A percentile compares a stretch with the other conserved stretches of the same genome.
Conservation (phyloP, 768 basidiomycete species). For the Leucocoprinus birnbaumii region DNA sequence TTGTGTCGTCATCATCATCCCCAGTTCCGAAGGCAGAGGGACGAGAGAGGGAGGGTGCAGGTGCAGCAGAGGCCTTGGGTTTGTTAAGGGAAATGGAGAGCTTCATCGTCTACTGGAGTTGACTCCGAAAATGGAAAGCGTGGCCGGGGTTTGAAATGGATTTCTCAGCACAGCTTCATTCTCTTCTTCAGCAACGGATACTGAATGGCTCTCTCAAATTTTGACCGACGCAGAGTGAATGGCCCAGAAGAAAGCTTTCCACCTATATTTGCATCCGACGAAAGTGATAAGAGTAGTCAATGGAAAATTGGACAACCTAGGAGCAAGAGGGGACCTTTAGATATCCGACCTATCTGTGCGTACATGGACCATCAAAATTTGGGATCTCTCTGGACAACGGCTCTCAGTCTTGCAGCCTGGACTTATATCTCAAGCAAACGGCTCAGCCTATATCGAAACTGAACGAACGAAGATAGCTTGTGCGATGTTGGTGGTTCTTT, state of each 20-base stretch:
- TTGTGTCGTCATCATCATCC: constrained; percentile 62
- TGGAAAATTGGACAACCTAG: constrained; percentile 39
- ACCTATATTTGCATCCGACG: constrained; percentile 53
- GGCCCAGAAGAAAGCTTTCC: constrained; percentile 84
- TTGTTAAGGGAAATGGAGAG: constrained; percentile 84
- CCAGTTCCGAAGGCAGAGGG: constrained; percentile 64
- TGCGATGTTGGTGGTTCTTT: constrained; percentile 72
- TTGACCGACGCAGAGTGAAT: constrained; percentile 87
- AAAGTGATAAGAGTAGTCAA: constrained; percentile 18
- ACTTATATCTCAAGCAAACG: constrained; percentile 90
- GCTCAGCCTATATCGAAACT: constrained; percentile 95
- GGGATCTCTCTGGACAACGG: constrained; percentile 10
- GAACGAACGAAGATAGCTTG: constrained; percentile 92
- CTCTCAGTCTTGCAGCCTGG: constrained; percentile 82
- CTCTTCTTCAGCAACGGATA: background rate
- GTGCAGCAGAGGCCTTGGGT: constrained; percentile 46
- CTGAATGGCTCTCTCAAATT: constrained; percentile 49
- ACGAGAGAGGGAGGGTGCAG: constrained; percentile 43
- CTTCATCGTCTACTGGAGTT: constrained; percentile 52
- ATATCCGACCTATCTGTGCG: constrained; percentile 87
- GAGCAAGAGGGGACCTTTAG: constrained; percentile 48
- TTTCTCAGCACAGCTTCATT: background rate
- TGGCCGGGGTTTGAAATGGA: constrained; percentile 32
- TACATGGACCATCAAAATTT: constrained; percentile 8
- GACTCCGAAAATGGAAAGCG: constrained; percentile 10